Conservation (phyloP, 2,329 filamentous ascomycete genomes). For the Cladophialophora chaetospira region DNA sequence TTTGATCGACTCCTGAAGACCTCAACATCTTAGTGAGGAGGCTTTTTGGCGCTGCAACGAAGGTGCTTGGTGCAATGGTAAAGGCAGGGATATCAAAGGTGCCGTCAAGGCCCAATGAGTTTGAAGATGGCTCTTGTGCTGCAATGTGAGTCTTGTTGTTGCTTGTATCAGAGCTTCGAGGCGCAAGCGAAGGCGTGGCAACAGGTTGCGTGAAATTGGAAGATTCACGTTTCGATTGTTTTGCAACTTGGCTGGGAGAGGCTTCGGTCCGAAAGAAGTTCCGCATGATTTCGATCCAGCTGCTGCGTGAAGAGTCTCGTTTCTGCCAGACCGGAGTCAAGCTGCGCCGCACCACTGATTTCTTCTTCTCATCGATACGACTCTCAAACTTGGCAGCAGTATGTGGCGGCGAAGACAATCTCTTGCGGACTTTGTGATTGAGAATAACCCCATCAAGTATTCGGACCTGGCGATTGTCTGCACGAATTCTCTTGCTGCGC, state of each 20-base stretch:
- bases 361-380: slow-evolving; percentile 8
- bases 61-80: neutral
- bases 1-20: slow-evolving; percentile 18
- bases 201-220: slow-evolving; percentile 7
- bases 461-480: slow-evolving; percentile 28
- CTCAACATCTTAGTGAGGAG: neutral
- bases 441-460: slow-evolving; percentile 29
- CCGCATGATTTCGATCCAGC: slow-evolving; percentile 25
- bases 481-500: slow-evolving; percentile 19
- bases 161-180: neutral
- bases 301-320: slow-evolving; percentile 22
- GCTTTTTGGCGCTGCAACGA: too few species aligned
- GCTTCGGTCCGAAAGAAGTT: slow-evolving; percentile 22
- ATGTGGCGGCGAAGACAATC: slow-evolving; percentile 10
- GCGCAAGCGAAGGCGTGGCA: neutral
- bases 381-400: neutral
- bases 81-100: slow-evolving; percentile 12
- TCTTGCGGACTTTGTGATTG: slow-evolving; percentile 16
- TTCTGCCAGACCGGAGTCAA: slow-evolving; percentile 22
- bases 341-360: slow-evolving; percentile 15
- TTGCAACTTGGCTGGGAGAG: slow-evolving; percentile 8
- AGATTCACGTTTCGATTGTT: slow-evolving; percentile 6
- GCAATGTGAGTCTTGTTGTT: neutral
- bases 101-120: slow-evolving; percentile 24
- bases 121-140: neutral